Percentiles rank a stretch among this genome's conserved stretches.
These are phyloP conservation scores for Dissoconium aciculare DNA, from an alignment of 2,329 filamentous ascomycete species.

Conservation along the genomic window DNA sequence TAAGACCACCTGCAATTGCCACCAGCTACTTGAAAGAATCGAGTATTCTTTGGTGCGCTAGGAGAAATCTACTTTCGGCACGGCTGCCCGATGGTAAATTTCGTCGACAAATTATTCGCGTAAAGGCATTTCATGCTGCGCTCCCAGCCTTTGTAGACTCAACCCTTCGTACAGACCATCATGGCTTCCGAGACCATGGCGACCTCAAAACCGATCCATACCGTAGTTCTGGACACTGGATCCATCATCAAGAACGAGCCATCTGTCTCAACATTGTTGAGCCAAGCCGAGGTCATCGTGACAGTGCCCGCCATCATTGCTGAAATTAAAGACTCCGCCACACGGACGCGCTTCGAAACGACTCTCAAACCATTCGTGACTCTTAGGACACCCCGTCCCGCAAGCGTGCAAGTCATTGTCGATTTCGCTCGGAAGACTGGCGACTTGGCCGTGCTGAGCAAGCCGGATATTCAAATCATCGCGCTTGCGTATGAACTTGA, in stretches of 20 bases:
- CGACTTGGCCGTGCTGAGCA: conserved; percentile 74
- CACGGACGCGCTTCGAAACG: conserved; percentile 66
- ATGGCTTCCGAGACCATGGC: too few species aligned
- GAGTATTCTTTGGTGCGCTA: too few species aligned
- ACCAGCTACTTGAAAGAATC: too few species aligned
- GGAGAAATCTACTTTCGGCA: too few species aligned
- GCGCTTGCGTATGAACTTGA: conserved; percentile 92
- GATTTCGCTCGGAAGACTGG: conserved; percentile 83
- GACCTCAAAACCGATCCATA: conserved; percentile 68
- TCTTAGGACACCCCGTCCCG: conserved; percentile 56
- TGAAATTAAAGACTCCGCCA: conserved; percentile 75
- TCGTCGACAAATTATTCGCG: too few species aligned
- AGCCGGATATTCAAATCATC: conserved; percentile 75
- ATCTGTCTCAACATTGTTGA: conserved; percentile 63
- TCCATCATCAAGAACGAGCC: conserved; percentile 91
- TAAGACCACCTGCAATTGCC: too few species aligned
- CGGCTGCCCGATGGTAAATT: too few species aligned
- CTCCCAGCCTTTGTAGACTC: too few species aligned
- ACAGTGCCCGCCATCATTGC: conserved; percentile 74
- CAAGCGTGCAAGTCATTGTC: conserved; percentile 63
- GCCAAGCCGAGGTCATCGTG: conserved; percentile 59
- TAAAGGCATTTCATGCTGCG: too few species aligned
- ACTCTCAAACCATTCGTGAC: conserved; percentile 74
- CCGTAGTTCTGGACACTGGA: conserved; percentile 77
- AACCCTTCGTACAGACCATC: too few species aligned